A percentile compares a stretch with the other conserved stretches of the same genome.
Evolutionary conservation across 2,329 filamentous ascomycete species (phyloP).

Genomic region (Hymenoscyphus albidus): DNA sequence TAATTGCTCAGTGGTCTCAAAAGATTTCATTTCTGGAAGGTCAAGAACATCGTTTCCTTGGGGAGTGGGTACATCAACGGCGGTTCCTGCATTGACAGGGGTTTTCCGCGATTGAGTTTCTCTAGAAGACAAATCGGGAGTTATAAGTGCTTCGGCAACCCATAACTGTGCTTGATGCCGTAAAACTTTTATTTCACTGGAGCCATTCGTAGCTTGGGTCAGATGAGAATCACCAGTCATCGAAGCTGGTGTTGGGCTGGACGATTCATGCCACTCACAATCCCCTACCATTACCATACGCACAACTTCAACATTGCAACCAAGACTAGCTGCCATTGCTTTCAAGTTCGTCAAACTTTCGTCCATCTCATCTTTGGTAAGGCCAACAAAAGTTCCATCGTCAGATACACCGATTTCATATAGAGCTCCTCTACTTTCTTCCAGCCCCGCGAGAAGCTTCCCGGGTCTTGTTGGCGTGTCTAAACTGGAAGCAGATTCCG

Average conservation of each 20-base stretch:
- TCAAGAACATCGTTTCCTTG: neutral
- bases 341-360: slow-evolving; percentile 83
- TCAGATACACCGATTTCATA: slow-evolving; percentile 97
- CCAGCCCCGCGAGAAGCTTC: slow-evolving; percentile 71
- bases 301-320: slow-evolving; percentile 77
- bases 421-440: slow-evolving; percentile 87
- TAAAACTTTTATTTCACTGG: slow-evolving; percentile 16
- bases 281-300: slow-evolving; percentile 81
- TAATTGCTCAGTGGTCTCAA: slow-evolving; percentile 57
- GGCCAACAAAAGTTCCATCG: slow-evolving; percentile 83
- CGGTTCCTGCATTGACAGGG: neutral
- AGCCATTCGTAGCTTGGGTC: neutral
- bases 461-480: slow-evolving; percentile 46
- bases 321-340: slow-evolving; percentile 88
- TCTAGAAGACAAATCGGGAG: slow-evolving; percentile 57
- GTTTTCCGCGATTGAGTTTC: slow-evolving; percentile 1
- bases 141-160: slow-evolving; percentile 88
- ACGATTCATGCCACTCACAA: slow-evolving; percentile 61
- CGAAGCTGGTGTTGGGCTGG: neutral
- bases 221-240: slow-evolving; percentile 9
- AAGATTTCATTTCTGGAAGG: neutral
- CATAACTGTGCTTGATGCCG: slow-evolving; percentile 58
- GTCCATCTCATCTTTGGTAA: slow-evolving; percentile 86
- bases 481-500: slow-evolving; percentile 54
- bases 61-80: slow-evolving; percentile 6